phyloP scores from a whole-genome alignment of 345 rosid genomes.

The Brassica cretica region DNA sequence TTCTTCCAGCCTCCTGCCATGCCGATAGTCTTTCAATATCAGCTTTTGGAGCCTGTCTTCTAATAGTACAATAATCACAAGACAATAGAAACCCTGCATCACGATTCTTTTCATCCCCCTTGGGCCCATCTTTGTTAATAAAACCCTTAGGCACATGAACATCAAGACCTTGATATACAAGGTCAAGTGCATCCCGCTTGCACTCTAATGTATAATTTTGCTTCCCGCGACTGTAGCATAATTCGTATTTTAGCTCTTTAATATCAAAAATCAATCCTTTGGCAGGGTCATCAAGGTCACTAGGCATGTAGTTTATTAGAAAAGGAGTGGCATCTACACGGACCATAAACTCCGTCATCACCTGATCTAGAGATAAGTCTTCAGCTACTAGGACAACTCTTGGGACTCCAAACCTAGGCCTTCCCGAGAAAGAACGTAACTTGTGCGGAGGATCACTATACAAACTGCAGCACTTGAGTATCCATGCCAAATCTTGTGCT shows the following conservation, averaged over 20 bases:
- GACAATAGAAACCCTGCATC: constrained; percentile 90
- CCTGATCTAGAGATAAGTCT: constrained; percentile 84
- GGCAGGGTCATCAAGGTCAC: constrained; percentile 92
- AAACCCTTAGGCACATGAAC: constrained; percentile 81
- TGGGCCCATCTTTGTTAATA: constrained; percentile 55
- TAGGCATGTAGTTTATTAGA: constrained; percentile 64
- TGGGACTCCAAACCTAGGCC: constrained; percentile 93
- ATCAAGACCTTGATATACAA: constrained; percentile 92
- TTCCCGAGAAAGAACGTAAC: constrained; percentile 79
- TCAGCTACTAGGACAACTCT: constrained; percentile 71
- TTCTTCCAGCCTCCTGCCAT: constrained; percentile 99
- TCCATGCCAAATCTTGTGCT: constrained; percentile 96
- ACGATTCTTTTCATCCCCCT: constrained; percentile 62
- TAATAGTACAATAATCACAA: constrained; percentile 86
- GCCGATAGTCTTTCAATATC: constrained; percentile 83
- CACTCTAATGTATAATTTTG: constrained; percentile 87
- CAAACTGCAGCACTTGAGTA: constrained; percentile 72
- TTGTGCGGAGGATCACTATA: constrained; percentile 89
- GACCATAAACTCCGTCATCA: constrained; percentile 93
- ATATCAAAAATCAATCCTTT: constrained; percentile 77
- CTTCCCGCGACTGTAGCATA: constrained; percentile 80
- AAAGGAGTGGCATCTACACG: constrained; percentile 82
- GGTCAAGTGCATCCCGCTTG: constrained; percentile 88
- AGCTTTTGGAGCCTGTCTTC: constrained; percentile 94
- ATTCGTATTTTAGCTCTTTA: constrained; percentile 80